Base-by-base conservation (phyloP, 208 protist genomes). In the Tritrichomonas musculus region DNA sequence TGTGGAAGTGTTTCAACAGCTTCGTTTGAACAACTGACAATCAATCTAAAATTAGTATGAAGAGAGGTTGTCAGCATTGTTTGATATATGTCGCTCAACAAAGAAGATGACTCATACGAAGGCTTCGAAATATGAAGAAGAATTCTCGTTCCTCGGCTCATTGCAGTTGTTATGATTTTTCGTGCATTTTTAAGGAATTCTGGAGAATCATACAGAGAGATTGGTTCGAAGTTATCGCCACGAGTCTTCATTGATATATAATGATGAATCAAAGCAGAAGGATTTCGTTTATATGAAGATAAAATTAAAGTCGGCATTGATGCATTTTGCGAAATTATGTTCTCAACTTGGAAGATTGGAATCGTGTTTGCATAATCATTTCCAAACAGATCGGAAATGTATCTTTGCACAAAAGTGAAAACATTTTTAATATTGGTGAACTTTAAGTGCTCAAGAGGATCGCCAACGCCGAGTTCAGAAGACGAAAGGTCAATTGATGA, bases 341-440 rank as follows among this genome's bases (percentile, higher is more conserved):
- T 33, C 9, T 88, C 77, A n/a, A 57, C 44, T 50, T 88, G 41
- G 47, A 88, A 88, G 47, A 53, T 20, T 57, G 77, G 64, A 17
- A 69, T 57, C 14, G 27, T 36, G 57, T 88, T 53, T 53, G 27
- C 44, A n/a, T 57, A 88, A 57, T 88, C 44, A 57, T 88, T 49
- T 57, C 41, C 41, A 47, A 88, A 88, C 1, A 60, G n/a, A 53
- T 57, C 47, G n/a, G 20, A 20, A 39, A 88, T 49, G 27, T 44
- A 88, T n/a, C 41, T 20, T 53, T 88, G 44, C 8, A 88, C 44
- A 20, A 88, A 88, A 88, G 33, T 33, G 47, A 88, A 88, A 27
- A 88, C 77, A 88, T 88, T 88, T 88, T 14, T 33, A 57, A 88
- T 49, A 57, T 88, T 88, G 13, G 77, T 88, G 47, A 88, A 88